These are phyloP conservation scores for Taphrina wiesneri DNA, from an alignment of 1,139 yeast genomes.

Conservation along the genomic window DNA sequence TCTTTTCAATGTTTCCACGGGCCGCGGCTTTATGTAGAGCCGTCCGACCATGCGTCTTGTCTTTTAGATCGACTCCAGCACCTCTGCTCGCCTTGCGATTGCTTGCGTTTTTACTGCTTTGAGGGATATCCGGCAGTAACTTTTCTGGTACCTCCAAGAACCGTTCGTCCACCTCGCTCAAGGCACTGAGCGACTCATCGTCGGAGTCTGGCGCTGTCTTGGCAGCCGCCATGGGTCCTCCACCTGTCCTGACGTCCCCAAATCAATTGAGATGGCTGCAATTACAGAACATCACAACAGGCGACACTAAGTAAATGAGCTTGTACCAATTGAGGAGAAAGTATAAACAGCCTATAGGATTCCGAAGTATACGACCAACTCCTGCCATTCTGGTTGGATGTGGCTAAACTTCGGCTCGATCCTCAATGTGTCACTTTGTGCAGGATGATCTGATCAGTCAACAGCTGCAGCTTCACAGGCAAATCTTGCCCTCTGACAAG, in stretches of 20 bases:
- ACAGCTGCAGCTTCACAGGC: too few species aligned
- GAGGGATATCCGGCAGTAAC: neutral
- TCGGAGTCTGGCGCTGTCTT: neutral
- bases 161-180: slow-evolving; percentile 18
- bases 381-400: too few species aligned
- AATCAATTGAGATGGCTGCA: neutral
- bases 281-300: neutral
- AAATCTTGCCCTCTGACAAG: too few species aligned
- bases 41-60: slow-evolving; percentile 31
- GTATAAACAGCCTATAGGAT: too few species aligned
- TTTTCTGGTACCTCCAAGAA: neutral
- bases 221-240: slow-evolving; percentile 7
- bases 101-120: neutral
- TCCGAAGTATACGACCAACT: too few species aligned
- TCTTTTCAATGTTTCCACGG: slow-evolving; percentile 9
- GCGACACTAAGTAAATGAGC: neutral
- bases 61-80: slow-evolving; percentile 10
- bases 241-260: neutral
- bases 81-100: neutral
- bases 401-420: too few species aligned
- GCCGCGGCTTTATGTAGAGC: slow-evolving; percentile 23
- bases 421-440: too few species aligned
- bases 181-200: slow-evolving; percentile 14
- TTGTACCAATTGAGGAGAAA: neutral
- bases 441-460: too few species aligned